Conservation (phyloP, 495 filamentous ascomycete species). For the Tricharina praecox region DNA sequence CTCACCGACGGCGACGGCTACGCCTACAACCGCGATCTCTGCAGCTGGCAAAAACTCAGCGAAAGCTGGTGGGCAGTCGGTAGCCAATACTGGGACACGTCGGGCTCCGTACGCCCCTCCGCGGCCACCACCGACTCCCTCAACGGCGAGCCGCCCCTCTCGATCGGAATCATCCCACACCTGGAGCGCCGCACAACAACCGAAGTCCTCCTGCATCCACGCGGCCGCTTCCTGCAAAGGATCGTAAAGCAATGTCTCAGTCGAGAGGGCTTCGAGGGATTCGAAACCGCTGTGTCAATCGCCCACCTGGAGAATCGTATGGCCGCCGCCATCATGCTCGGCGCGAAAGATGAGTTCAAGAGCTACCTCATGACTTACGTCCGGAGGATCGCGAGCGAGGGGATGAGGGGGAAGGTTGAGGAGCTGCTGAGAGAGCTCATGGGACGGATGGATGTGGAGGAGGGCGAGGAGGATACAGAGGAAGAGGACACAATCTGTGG, state of each 20-base stretch:
- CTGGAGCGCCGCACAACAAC: conserved; percentile 88
- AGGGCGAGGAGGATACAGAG: conserved; percentile 34
- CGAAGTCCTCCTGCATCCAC: conserved; percentile 77
- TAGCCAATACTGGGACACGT: conserved; percentile 90
- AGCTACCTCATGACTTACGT: conserved; percentile 91
- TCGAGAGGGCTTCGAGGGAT: conserved; percentile 76
- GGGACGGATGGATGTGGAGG: conserved; percentile 38
- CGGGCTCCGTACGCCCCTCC: conserved; percentile 58
- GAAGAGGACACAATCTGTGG: conserved; percentile 52
- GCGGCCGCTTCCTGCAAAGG: conserved; percentile 73
- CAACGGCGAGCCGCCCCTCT: conserved; percentile 42
- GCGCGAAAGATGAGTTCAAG: conserved; percentile 76
- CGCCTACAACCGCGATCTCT: conserved; percentile 64
- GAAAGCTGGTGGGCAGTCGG: conserved; percentile 98
- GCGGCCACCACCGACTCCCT: conserved; percentile 38
- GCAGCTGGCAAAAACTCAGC: conserved; percentile 81
- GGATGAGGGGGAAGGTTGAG: conserved; percentile 70
- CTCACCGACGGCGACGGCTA: conserved; percentile 89
- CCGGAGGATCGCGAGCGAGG: conserved; percentile 83
- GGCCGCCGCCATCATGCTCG: conserved; percentile 70
- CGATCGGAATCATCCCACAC: conserved; percentile 79
- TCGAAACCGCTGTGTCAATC: conserved; percentile 79
- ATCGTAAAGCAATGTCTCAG: conserved; percentile 72
- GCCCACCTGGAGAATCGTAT: conserved; percentile 92
- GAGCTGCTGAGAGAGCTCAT: conserved; percentile 68